These are phyloP conservation scores for Yamadazyma sp. DNA, from an alignment of 1,139 yeast genomes.

Conservation along the genomic window DNA sequence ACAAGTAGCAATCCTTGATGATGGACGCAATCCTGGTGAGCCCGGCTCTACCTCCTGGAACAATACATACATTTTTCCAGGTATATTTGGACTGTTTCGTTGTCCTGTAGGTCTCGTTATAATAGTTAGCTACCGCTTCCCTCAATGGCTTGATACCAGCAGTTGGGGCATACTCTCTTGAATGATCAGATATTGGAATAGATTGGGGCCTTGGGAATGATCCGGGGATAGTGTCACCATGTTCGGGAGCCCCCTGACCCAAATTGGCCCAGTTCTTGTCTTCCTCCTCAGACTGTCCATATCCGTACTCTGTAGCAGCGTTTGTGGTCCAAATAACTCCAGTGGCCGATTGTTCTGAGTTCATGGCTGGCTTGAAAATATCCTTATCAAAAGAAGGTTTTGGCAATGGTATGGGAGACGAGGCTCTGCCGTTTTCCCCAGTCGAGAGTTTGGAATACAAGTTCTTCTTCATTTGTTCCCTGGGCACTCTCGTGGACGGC, in stretches of 20 bases:
- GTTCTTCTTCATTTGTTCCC: slow-evolving; percentile 18
- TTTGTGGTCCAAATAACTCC: slow-evolving; percentile 74
- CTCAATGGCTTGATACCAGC: slow-evolving; percentile 60
- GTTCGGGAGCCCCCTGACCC: slow-evolving; percentile 75
- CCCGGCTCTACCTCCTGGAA: slow-evolving; percentile 73
- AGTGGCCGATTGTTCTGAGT: slow-evolving; percentile 61
- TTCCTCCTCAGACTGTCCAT: slow-evolving; percentile 33
- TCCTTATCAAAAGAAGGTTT: slow-evolving; percentile 46
- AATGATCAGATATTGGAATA: slow-evolving; percentile 51
- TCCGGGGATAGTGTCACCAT: slow-evolving; percentile 61
- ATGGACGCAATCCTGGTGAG: slow-evolving; percentile 67
- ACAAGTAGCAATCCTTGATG: slow-evolving; percentile 59
- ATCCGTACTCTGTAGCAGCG: slow-evolving; percentile 63
- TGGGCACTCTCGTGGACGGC: slow-evolving; percentile 14
- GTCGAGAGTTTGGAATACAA: slow-evolving; percentile 32
- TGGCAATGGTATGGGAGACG: slow-evolving; percentile 55
- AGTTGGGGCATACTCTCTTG: slow-evolving; percentile 65
- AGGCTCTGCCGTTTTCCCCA: slow-evolving; percentile 38
- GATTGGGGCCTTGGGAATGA: slow-evolving; percentile 58
- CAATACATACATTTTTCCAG: slow-evolving; percentile 65
- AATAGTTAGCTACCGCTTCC: slow-evolving; percentile 61
- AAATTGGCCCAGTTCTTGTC: slow-evolving; percentile 62
- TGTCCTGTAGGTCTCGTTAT: slow-evolving; percentile 57
- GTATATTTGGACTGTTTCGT: slow-evolving; percentile 56
- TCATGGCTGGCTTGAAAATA: slow-evolving; percentile 60